Evolutionary conservation across 1,284 basidiomycete species (phyloP), one percentile per base, ranked within the genome.

Genomic region (Irpex rosettiformis): DNA sequence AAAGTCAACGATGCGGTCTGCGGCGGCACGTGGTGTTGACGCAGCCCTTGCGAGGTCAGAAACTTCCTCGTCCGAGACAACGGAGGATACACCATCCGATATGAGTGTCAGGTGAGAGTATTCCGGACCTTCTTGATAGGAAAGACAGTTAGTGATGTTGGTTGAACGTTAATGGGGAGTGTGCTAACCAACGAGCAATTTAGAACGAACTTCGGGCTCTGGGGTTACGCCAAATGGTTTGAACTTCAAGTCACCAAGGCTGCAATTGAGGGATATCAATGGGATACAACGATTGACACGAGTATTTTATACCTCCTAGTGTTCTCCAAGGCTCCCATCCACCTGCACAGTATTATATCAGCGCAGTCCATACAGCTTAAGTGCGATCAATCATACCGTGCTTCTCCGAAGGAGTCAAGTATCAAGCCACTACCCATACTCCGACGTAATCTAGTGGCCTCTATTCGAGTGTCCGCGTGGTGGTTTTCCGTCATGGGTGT

Each of bases 261-360:
- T 94, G 64, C 3, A 29, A 24, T 16, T 8, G 28, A 25, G 51
- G 28, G 48, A 21, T n/a, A n/a, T 47, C 8, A 51, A 29, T 11
- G 52, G 66, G 33, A 63, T 56, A 28, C 27, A 61, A 48, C 25
- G n/a, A 60, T 30, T 8, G 25, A 57, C 27, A 13, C 52, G 30
- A 8, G 27, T 43, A n/a, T 40, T 33, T 73, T 80, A 66, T 62
- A 93, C 84, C 92, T 90, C 71, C 96, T 79, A 7, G 97, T 98
- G 67, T 98, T 99, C 48, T 90, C 93, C 21, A 99, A 78, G 1
- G 89, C 93, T 6, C 96, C 96, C 89, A 98, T 98, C 94, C 95
- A 98, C 45, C 91, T 90, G 33, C 58, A 30, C 13, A 60, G 1
- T 47, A 22, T 59, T 54, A 22, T 47, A n/a, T 30, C 4, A 56